Percentiles rank a stretch among this genome's conserved stretches.
Evolutionary conservation across 371 early-diverging fungal species (phyloP).

Genomic region (Mortierella sp.): DNA sequence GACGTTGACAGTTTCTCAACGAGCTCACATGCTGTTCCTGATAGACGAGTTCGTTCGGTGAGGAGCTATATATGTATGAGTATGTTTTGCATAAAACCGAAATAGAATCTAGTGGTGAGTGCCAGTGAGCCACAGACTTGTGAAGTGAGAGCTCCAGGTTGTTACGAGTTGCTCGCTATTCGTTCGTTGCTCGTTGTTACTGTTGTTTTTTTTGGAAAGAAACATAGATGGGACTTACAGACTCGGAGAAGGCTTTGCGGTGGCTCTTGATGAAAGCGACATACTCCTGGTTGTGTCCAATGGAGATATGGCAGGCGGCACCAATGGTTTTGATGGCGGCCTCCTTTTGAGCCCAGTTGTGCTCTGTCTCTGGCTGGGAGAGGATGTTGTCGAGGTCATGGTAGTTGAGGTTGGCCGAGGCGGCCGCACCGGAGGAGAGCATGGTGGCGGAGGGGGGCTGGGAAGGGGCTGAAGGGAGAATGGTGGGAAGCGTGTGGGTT

Average conservation of each 20-base stretch:
- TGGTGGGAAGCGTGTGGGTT: background rate
- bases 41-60: conserved; percentile 68
- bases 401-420: conserved; percentile 45
- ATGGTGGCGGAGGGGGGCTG: conserved; percentile 12
- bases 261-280: conserved; percentile 49
- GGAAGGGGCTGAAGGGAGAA: background rate
- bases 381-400: conserved; percentile 52
- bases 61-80: conserved; percentile 56
- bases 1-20: conserved; percentile 61
- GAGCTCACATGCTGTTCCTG: conserved; percentile 66
- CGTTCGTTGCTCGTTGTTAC: background rate
- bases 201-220: background rate
- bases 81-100: conserved; percentile 3
- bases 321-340: conserved; percentile 36
- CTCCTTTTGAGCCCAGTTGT: conserved; percentile 57
- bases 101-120: conserved; percentile 6
- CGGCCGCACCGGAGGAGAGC: conserved; percentile 23
- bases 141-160: background rate
- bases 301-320: conserved; percentile 44
- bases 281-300: conserved; percentile 43
- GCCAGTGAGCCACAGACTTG: background rate
- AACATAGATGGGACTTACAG: conserved; percentile 23
- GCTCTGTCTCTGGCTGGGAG: conserved; percentile 54
- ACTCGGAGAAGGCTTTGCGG: conserved; percentile 42
- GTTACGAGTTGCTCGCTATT: background rate